A percentile compares a stretch with the other conserved stretches of the same genome.
These are phyloP conservation scores for Eucalyptus erythrocorys DNA, from an alignment of 345 rosid genomes.

Conservation along the genomic window DNA sequence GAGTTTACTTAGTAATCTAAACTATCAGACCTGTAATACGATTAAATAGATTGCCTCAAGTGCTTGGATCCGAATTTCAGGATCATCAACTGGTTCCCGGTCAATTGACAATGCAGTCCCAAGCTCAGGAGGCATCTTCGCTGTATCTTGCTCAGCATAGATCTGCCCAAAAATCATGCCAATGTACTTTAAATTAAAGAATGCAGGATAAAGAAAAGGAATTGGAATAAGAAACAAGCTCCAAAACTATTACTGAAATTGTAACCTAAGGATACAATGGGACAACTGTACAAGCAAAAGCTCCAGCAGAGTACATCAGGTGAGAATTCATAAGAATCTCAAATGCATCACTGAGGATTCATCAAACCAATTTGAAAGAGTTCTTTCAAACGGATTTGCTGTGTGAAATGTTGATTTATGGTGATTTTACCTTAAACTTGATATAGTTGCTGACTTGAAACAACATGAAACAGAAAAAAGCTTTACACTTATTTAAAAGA, in stretches of 20 bases:
- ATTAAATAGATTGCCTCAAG: conserved; percentile 85
- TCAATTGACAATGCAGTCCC: conserved; percentile 79
- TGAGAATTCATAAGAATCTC: neutral
- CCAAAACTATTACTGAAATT: neutral
- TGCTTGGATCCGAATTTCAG: conserved; percentile 71
- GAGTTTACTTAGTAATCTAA: neutral
- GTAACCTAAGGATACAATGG: neutral
- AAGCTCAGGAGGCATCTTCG: conserved; percentile 87
- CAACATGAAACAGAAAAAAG: neutral
- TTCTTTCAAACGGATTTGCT: neutral
- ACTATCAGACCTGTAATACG: conserved; percentile 40
- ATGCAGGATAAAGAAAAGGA: neutral
- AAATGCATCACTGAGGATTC: neutral
- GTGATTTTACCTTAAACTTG: neutral
- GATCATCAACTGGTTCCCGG: conserved; percentile 75
- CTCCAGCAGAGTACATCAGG: neutral
- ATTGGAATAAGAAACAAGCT: neutral
- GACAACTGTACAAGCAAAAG: neutral
- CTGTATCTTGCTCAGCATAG: conserved; percentile 49
- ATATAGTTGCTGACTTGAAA: neutral
- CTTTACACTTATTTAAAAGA: neutral
- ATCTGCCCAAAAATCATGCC: conserved; percentile 13
- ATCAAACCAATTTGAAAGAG: neutral
- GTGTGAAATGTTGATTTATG: neutral
- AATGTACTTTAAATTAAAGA: neutral